A percentile compares a stretch with the other conserved stretches of the same genome.
phyloP scores from a whole-genome alignment of 2,329 filamentous ascomycete genomes.

The Teratosphaeriaceae sp. region DNA sequence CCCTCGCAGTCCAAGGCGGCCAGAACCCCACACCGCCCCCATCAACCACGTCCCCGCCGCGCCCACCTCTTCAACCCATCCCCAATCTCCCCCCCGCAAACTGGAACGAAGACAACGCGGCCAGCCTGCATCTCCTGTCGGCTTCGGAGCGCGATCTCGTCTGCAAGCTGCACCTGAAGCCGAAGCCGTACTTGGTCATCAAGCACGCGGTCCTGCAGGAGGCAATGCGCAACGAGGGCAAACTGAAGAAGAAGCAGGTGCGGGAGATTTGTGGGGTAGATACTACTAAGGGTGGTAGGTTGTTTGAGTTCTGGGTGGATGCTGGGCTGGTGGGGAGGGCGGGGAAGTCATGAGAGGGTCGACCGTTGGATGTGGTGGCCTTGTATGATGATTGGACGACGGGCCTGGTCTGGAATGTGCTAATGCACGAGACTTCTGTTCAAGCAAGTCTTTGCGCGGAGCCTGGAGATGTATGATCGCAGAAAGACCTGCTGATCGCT shows the following conservation, averaged over 20 bases:
- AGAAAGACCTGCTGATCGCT: no score
- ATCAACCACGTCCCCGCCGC: slow-evolving; percentile 12
- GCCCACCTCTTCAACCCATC: slow-evolving; percentile 24
- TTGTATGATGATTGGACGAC: not conserved
- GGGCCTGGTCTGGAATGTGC: not conserved
- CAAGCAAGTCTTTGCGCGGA: no score
- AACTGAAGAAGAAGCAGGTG: slow-evolving; percentile 88
- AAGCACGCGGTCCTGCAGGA: slow-evolving; percentile 91
- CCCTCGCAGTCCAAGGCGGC: no score
- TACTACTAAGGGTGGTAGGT: slow-evolving; percentile 73
- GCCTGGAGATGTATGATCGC: no score
- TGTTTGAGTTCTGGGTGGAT: slow-evolving; percentile 94
- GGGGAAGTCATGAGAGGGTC: slow-evolving; percentile 65
- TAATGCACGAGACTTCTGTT: no score
- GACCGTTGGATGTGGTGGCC: no score
- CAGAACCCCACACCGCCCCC: slow-evolving; percentile 12
- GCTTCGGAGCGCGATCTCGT: slow-evolving; percentile 82
- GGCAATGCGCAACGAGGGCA: slow-evolving; percentile 79
- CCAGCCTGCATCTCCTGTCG: slow-evolving; percentile 79
- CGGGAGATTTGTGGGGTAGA: slow-evolving; percentile 81
- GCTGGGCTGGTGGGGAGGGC: slow-evolving; percentile 67
- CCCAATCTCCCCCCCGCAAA: slow-evolving; percentile 55
- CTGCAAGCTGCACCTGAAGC: slow-evolving; percentile 73
- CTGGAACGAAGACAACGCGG: slow-evolving; percentile 66
- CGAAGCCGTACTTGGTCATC: slow-evolving; percentile 90